Conservation (phyloP, 2,329 filamentous ascomycete genomes). For the Scopulariopsis brevicaulis region DNA sequence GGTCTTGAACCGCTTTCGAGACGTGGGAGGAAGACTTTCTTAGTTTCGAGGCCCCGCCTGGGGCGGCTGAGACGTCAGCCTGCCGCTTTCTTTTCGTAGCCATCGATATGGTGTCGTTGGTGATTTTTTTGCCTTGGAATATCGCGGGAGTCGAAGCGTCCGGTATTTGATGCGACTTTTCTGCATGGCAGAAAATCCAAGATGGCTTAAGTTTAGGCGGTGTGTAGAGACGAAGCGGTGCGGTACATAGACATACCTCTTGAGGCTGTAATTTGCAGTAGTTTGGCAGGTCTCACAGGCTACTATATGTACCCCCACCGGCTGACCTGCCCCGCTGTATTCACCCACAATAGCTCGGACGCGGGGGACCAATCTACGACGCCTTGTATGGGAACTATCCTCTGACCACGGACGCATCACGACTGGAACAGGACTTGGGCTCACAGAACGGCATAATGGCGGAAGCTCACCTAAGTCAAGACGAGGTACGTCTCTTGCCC, state of each 20-base stretch:
- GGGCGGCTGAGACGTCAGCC: not conserved
- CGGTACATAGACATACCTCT: not conserved
- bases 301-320: not conserved
- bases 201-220: not conserved
- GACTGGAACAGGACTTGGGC: not conserved
- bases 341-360: not conserved
- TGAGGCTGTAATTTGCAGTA: not conserved
- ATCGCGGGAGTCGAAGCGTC: not conserved
- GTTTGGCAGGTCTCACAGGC: not conserved
- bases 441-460: not conserved
- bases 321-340: not conserved
- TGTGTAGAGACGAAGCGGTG: not conserved
- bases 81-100: not conserved
- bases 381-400: not conserved
- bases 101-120: constrained; percentile 53
- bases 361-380: not conserved
- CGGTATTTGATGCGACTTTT: not conserved
- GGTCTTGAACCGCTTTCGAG: constrained; percentile 35
- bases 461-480: not conserved
- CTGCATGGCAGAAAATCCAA: not conserved
- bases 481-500: not conserved
- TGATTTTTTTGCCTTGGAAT: constrained; percentile 8
- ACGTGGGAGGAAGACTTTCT: not conserved
- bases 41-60: not conserved
- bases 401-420: not conserved